These are phyloP conservation scores for Polytrichum commune DNA, from an alignment of 225 moss, liverwort and hornwort species.

Conservation along the genomic window DNA sequence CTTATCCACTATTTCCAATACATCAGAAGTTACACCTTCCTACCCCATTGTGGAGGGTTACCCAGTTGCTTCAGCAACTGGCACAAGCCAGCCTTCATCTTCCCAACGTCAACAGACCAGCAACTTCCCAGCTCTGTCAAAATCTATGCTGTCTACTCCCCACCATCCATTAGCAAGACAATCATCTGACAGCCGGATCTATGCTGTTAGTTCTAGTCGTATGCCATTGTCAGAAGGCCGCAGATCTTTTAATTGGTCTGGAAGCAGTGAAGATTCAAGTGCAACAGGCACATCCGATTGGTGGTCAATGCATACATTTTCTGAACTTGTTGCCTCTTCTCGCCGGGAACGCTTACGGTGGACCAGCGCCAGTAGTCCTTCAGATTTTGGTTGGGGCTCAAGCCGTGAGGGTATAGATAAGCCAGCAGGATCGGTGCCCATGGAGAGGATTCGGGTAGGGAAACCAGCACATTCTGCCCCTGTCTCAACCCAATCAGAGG, in stretches of 20 bases:
- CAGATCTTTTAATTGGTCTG: slow-evolving; percentile 67
- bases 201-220: slow-evolving; percentile 48
- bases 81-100: slow-evolving; percentile 18
- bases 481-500: slow-evolving; percentile 52
- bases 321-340: slow-evolving; percentile 60
- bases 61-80: slow-evolving; percentile 6
- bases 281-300: slow-evolving; percentile 63
- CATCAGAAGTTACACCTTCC: slow-evolving; percentile 24
- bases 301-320: slow-evolving; percentile 71
- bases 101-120: slow-evolving; percentile 17
- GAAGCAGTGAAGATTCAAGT: slow-evolving; percentile 70
- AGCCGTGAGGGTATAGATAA: slow-evolving; percentile 48
- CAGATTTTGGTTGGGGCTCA: slow-evolving; percentile 66
- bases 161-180: slow-evolving; percentile 51
- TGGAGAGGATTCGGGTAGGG: slow-evolving; percentile 71
- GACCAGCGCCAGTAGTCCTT: slow-evolving; percentile 58
- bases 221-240: slow-evolving; percentile 50
- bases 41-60: slow-evolving; percentile 26
- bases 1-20: slow-evolving; percentile 33
- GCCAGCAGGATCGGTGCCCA: slow-evolving; percentile 37
- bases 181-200: slow-evolving; percentile 59
- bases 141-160: slow-evolving; percentile 52
- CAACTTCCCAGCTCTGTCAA: slow-evolving; percentile 30
- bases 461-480: slow-evolving; percentile 34
- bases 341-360: slow-evolving; percentile 62